These are phyloP conservation scores for Mollisiaceae sp. DNA, from an alignment of 2,329 filamentous ascomycete genomes.

Conservation along the genomic window DNA sequence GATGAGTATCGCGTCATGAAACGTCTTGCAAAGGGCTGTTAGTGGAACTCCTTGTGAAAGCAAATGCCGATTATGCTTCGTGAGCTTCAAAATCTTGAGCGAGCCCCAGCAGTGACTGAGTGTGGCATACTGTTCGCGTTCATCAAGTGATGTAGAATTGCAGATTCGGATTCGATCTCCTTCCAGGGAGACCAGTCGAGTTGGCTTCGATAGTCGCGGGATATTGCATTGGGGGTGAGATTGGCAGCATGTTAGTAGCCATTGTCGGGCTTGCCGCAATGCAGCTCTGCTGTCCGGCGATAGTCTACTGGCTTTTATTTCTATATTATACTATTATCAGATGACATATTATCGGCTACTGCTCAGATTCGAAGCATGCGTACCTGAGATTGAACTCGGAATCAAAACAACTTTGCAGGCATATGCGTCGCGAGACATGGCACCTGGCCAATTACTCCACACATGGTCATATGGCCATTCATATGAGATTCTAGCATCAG, in stretches of 20 bases:
- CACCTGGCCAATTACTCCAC: not conserved
- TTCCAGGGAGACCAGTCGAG: constrained; percentile 5
- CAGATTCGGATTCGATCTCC: not conserved
- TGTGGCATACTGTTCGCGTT: constrained; percentile 18
- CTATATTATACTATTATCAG: not conserved
- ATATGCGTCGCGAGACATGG: constrained; percentile 1
- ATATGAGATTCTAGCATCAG: not conserved
- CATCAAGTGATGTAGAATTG: not conserved
- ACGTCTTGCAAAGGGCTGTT: constrained; percentile 31
- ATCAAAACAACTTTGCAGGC: constrained; percentile 11
- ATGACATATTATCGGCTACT: not conserved
- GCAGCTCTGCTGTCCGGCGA: not conserved
- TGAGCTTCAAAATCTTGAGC: constrained; percentile 13
- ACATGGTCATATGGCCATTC: not conserved
- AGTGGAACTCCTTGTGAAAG: constrained; percentile 23
- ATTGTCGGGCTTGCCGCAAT: not conserved
- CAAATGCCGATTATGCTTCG: constrained; percentile 12
- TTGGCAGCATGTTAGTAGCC: not conserved
- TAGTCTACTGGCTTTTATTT: not conserved
- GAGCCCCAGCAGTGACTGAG: constrained; percentile 29
- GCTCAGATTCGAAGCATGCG: not conserved
- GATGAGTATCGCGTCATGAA: constrained; percentile 36
- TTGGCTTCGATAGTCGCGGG: not conserved
- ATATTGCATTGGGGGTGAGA: constrained; percentile 5
- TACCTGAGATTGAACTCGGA: not conserved